Evolutionary conservation across 805 yeast genomes (phyloP).

Genomic region (Huiozyma naganishii): DNA sequence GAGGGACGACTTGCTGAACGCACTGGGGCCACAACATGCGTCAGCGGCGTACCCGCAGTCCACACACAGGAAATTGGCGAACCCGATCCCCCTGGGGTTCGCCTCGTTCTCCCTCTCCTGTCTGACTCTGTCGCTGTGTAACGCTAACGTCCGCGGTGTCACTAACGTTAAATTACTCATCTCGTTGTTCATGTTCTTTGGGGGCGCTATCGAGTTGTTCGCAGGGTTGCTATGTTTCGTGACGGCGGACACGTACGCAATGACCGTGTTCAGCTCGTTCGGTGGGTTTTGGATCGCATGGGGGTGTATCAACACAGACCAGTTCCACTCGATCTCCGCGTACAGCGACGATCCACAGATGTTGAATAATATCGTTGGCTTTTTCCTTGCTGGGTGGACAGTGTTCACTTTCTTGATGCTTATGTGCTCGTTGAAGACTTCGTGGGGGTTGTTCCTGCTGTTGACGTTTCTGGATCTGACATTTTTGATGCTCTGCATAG

Average conservation of each 20-base stretch:
- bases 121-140: slow-evolving; percentile 52
- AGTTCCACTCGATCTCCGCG: slow-evolving; percentile 43
- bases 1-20: slow-evolving; percentile 46
- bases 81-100: slow-evolving; percentile 69
- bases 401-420: slow-evolving; percentile 51
- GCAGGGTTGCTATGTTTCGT: slow-evolving; percentile 73
- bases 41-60: not conserved
- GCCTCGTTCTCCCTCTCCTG: slow-evolving; percentile 50
- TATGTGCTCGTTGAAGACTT: slow-evolving; percentile 46
- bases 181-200: slow-evolving; percentile 59
- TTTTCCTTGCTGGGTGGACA: slow-evolving; percentile 52
- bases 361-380: slow-evolving; percentile 43
- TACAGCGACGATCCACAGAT: slow-evolving; percentile 37
- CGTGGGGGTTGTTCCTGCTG: slow-evolving; percentile 48
- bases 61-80: slow-evolving; percentile 42
- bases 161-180: slow-evolving; percentile 49
- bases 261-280: slow-evolving; percentile 36
- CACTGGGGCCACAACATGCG: slow-evolving; percentile 3
- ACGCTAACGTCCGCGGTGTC: slow-evolving; percentile 60
- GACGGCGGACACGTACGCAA: slow-evolving; percentile 70
- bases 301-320: slow-evolving; percentile 52
- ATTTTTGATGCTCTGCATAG: slow-evolving; percentile 41
- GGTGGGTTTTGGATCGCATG: slow-evolving; percentile 75
- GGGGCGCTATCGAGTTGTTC: slow-evolving; percentile 58
- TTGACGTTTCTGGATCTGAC: slow-evolving; percentile 45